Evolutionary conservation across 495 filamentous ascomycete genomes (phyloP).

Genomic region (Podospora pseudocomata): DNA sequence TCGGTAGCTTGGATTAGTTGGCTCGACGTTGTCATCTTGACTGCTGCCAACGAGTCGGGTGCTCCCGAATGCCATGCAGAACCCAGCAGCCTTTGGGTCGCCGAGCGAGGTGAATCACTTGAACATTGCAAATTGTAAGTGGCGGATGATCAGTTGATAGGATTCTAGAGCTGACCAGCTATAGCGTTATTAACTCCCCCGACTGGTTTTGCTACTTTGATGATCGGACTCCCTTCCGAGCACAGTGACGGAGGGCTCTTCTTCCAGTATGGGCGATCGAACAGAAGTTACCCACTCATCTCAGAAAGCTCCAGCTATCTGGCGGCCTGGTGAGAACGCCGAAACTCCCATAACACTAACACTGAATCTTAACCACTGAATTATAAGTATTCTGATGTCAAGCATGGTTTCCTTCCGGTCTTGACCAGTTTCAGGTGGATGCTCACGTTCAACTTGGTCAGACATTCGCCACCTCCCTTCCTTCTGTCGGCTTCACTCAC

Average conservation of each 20-base stretch:
- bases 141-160: too few relatives aligned
- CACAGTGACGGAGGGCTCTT: neutral
- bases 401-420: neutral
- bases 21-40: too few relatives aligned
- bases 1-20: too few relatives aligned
- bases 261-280: neutral
- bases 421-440: neutral
- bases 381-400: neutral
- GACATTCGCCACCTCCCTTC: neutral
- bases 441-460: neutral
- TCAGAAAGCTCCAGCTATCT: neutral
- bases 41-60: too few relatives aligned
- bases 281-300: neutral
- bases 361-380: neutral
- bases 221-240: neutral
- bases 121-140: too few relatives aligned
- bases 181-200: neutral
- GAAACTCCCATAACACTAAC: neutral
- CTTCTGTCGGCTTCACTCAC: neutral
- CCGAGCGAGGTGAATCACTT: too few relatives aligned
- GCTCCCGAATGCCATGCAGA: too few relatives aligned
- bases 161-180: neutral
- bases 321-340: neutral
- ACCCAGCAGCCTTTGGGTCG: too few relatives aligned
- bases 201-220: neutral